Conservation (phyloP, 345 rosid species). For the Fremontodendron californicum region DNA sequence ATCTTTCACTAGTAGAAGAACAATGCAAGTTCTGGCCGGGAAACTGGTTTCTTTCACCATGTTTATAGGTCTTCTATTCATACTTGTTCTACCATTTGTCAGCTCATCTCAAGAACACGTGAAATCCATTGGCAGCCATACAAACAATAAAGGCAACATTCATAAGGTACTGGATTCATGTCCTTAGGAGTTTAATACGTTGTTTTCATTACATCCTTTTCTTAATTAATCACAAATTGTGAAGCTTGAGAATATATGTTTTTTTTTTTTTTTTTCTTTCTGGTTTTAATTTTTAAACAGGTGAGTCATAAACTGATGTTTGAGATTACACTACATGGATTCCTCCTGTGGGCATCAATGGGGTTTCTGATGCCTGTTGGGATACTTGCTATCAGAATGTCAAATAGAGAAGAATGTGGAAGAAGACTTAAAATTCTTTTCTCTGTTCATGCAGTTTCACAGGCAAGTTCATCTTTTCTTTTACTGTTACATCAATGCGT, state of each 20-base stretch:
- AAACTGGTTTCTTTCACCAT: slow-evolving; percentile 23
- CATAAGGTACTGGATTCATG: slow-evolving; percentile 26
- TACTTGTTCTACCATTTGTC: slow-evolving; percentile 28
- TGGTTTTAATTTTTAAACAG: slow-evolving; percentile 27
- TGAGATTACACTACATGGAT: slow-evolving; percentile 65
- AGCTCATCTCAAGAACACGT: slow-evolving; percentile 20
- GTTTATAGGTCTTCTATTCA: slow-evolving; percentile 8
- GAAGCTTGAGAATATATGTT: neutral
- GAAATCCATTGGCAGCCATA: neutral
- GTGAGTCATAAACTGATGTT: slow-evolving; percentile 44
- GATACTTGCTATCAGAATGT: slow-evolving; percentile 65
- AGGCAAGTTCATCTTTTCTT: slow-evolving; percentile 40
- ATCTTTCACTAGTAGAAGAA: slow-evolving; percentile 6
- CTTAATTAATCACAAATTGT: neutral
- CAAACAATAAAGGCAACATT: slow-evolving; percentile 9
- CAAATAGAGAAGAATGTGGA: slow-evolving; percentile 50
- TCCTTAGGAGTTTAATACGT: neutral
- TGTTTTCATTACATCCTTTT: neutral
- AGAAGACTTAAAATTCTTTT: slow-evolving; percentile 46
- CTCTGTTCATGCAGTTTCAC: slow-evolving; percentile 64
- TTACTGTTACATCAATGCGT: neutral
- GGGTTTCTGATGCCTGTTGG: slow-evolving; percentile 83
- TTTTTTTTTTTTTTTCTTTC: no score
- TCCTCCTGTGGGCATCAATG: slow-evolving; percentile 82
- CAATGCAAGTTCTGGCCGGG: slow-evolving; percentile 24